phyloP scores from a whole-genome alignment of 345 rosid genomes.

The Citrus medica region DNA sequence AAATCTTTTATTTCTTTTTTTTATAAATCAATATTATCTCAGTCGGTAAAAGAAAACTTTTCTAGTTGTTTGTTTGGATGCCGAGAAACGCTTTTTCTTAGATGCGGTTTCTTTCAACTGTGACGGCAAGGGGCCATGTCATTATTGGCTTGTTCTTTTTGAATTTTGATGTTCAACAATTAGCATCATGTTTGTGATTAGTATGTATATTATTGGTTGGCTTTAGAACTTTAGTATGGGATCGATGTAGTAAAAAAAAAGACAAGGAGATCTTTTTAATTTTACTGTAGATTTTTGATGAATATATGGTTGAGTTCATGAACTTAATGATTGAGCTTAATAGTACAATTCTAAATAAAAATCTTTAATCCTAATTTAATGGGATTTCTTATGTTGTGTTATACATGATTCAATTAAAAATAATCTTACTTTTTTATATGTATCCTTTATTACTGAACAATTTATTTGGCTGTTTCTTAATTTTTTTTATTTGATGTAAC shows the following conservation, averaged over 20 bases:
- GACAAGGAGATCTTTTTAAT: background rate
- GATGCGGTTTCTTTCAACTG: constrained; percentile 25
- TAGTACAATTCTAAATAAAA: background rate
- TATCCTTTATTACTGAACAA: background rate
- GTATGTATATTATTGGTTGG: constrained; percentile 18
- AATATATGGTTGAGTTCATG: background rate
- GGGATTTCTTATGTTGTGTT: background rate
- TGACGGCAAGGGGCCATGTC: constrained; percentile 18
- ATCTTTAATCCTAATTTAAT: background rate
- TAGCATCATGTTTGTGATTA: constrained; percentile 15
- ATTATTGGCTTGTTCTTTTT: constrained; percentile 31
- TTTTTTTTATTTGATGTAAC: background rate
- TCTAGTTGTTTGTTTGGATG: constrained; percentile 20
- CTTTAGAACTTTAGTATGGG: background rate
- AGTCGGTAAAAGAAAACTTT: constrained; percentile 10
- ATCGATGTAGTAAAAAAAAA: background rate
- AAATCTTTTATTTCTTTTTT: too few species aligned
- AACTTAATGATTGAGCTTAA: constrained; percentile 2
- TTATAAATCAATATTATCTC: background rate
- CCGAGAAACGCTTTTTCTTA: constrained; percentile 19
- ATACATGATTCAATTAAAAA: too few species aligned
- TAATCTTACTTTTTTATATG: background rate
- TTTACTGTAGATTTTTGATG: background rate
- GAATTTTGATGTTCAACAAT: constrained; percentile 4
- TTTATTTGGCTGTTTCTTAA: background rate